Evolutionary conservation across 805 yeast species (phyloP).

Genomic region (Wickerhamiella dianesei): DNA sequence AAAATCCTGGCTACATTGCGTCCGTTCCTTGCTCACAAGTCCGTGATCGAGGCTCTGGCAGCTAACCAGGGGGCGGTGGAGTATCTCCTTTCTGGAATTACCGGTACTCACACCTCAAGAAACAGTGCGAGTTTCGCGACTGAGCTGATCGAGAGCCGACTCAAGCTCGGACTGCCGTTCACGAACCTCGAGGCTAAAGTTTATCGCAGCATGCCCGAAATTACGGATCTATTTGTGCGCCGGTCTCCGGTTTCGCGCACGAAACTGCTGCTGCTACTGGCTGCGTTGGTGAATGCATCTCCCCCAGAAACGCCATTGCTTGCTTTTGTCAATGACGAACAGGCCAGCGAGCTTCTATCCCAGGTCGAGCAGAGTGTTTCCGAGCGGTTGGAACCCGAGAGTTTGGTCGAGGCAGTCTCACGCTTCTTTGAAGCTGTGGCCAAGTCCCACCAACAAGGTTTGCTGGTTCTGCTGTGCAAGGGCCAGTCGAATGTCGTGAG

Average conservation of each 20-base stretch:
- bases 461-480: constrained; percentile 25
- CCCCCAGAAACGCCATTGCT: constrained; percentile 49
- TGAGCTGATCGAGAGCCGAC: not conserved
- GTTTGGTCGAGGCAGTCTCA: constrained; percentile 4
- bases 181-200: not conserved
- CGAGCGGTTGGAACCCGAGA: constrained; percentile 26
- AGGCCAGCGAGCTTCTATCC: constrained; percentile 46
- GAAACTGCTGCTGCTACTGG: not conserved
- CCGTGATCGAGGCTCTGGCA: not conserved
- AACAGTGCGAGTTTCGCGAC: not conserved
- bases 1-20: not conserved
- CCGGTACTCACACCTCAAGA: not conserved
- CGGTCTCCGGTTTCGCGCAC: not conserved
- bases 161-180: not conserved
- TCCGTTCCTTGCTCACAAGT: not conserved
- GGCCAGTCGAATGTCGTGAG: constrained; percentile 19
- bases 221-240: not conserved
- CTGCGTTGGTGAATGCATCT: constrained; percentile 22
- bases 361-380: constrained; percentile 49
- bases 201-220: not conserved
- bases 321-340: constrained; percentile 61
- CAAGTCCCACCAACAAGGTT: constrained; percentile 26
- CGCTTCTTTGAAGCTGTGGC: constrained; percentile 6
- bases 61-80: not conserved
- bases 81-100: not conserved